Conservation (phyloP, 768 basidiomycete species). For the Rickenella mellea region DNA sequence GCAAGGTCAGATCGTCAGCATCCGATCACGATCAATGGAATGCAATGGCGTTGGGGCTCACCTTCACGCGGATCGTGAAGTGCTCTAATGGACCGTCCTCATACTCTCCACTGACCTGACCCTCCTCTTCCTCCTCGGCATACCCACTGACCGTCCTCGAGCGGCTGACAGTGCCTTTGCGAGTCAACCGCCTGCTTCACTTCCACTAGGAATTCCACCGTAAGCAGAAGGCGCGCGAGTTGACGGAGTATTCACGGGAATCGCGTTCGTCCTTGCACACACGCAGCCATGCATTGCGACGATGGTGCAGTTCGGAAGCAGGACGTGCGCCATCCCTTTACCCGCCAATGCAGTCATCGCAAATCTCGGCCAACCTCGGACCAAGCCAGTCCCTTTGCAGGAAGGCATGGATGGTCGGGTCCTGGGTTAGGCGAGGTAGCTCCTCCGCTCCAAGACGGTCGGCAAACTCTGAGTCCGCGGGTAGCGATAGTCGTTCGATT, state of each 20-base stretch:
- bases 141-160: slow-evolving; percentile 38
- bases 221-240: slow-evolving; percentile 40
- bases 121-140: slow-evolving; percentile 74
- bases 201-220: slow-evolving; percentile 26
- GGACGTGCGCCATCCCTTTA: slow-evolving; percentile 42
- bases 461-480: too few species aligned
- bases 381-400: too few species aligned
- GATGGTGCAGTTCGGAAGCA: slow-evolving; percentile 24
- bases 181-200: slow-evolving; percentile 42
- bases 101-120: slow-evolving; percentile 62
- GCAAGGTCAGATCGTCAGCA: too few species aligned
- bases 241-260: slow-evolving; percentile 31
- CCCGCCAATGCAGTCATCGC: slow-evolving; percentile 61
- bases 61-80: slow-evolving; percentile 79
- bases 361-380: slow-evolving; percentile 60
- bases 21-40: too few species aligned
- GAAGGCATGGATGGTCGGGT: too few species aligned
- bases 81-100: slow-evolving; percentile 65
- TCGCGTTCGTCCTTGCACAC: too few species aligned
- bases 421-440: too few species aligned
- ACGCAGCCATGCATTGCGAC: slow-evolving; percentile 50
- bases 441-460: too few species aligned
- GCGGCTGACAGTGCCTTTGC: slow-evolving; percentile 31
- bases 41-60: too few species aligned
- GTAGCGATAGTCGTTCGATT: too few species aligned